A percentile compares a stretch with the other conserved stretches of the same genome.
Evolutionary conservation across 352 stramenopile genomes (phyloP).

Genomic region (Phytopythium montanum): DNA sequence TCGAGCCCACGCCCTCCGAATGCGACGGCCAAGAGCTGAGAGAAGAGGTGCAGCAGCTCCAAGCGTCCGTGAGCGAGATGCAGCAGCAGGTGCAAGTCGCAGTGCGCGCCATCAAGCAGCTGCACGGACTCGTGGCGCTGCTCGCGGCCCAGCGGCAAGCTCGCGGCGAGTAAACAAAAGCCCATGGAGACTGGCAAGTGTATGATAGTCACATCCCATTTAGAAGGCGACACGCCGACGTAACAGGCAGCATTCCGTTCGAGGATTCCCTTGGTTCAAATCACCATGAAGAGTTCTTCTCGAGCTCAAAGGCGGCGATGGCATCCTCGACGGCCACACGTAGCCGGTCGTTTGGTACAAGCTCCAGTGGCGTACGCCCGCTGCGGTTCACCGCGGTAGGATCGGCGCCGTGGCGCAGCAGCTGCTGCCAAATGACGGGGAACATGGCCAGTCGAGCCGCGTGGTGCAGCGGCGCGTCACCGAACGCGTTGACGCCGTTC

Average conservation of each 20-base stretch:
- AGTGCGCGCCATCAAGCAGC: conserved; percentile 5
- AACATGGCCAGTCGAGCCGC: conserved; percentile 21
- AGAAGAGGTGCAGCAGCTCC: conserved; percentile 1
- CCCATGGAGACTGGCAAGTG: background rate
- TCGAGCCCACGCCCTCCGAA: too few species aligned
- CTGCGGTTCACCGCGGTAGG: conserved; percentile 15
- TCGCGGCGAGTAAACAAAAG: background rate
- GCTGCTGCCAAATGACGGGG: conserved; percentile 24
- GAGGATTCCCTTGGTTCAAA: too few species aligned
- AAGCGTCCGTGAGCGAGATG: conserved; percentile 2
- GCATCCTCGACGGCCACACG: conserved; percentile 19
- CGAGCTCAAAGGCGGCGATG: background rate
- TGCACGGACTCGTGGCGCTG: conserved; percentile 5
- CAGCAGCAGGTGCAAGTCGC: conserved; percentile 7
- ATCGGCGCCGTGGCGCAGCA: conserved; percentile 21
- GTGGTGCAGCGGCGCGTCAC: conserved; percentile 30
- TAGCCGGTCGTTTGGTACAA: conserved; percentile 22
- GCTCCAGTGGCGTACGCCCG: conserved; percentile 25
- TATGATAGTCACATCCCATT: background rate
- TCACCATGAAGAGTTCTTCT: background rate
- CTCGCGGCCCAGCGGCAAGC: conserved; percentile 1
- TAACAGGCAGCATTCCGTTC: conserved; percentile 1
- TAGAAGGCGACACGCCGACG: background rate
- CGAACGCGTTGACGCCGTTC: conserved; percentile 26
- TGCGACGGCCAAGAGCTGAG: background rate